Base-by-base conservation (phyloP, 2,329 filamentous ascomycete genomes). In the Alternaria alternata region DNA sequence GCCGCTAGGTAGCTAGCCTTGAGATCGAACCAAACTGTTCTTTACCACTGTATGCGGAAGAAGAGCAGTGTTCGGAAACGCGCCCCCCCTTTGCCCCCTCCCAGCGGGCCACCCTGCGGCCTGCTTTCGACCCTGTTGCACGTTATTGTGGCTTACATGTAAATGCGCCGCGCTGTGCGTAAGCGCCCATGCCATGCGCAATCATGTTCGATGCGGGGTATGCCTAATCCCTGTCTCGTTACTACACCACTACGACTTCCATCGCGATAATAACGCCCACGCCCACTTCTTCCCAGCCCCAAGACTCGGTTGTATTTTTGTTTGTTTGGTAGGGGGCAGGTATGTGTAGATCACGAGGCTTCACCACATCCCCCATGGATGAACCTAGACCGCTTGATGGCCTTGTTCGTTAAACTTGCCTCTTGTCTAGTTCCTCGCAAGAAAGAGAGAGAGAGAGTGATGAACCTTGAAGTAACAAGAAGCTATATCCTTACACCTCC, bases 121-220 rank as follows among this genome's bases (percentile, higher is more conserved):
- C 46, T 58, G 32, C 6, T 12, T 11, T 14, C 32, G 32, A 36
- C 32, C 32, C 32, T 1, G 32, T 16, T 14, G 22, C 61, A 60
- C 61, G 61, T 63, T 63, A 48, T 60, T 57, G 60, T 48, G 46
- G 46, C 46, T 30, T 14, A 36, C 32, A 36, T 36, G 32, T 36
- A 36, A 36, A 36, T 36, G 32, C 32, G 32, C 14, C 32, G 32
- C 32, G 32, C 32, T 53, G 60, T 54, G 52, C 51, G 43, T 42
- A 61, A 61, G 54, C 59, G 59, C 59, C 59, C 26, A 53, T 61
- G 51, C 14, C 12, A 36, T 36, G 32, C 12, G 32, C 32, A 36
- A 36, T 36, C 32, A 14, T 36, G 32, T 7, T 36, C 5, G 11
- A 48, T 43, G 48, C 48, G 36, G 46, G 46, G 46, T 48, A 48